Percentiles rank a stretch among this genome's conserved stretches.
Conservation (phyloP, 2,329 filamentous ascomycete species). For the Diplodia sapinea region DNA sequence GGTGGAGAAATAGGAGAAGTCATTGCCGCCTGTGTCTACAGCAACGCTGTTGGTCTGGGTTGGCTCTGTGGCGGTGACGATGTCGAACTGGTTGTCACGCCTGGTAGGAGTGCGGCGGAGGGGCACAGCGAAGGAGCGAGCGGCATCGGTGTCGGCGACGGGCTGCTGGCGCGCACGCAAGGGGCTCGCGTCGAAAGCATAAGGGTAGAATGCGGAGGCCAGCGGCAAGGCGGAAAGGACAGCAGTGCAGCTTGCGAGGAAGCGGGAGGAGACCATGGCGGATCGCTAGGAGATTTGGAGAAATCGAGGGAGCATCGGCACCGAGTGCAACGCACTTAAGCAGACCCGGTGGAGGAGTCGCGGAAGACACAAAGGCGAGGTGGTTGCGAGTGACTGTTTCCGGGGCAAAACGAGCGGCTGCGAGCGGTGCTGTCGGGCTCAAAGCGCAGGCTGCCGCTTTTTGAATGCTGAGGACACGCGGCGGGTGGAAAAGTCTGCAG, state of each 20-base stretch:
- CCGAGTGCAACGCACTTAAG: constrained; percentile 31
- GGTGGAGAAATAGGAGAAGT: constrained; percentile 61
- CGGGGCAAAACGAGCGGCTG: constrained; percentile 15
- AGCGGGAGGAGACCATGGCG: constrained; percentile 2
- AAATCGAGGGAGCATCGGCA: constrained; percentile 17
- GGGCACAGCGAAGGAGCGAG: constrained; percentile 39
- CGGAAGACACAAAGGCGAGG: constrained; percentile 9
- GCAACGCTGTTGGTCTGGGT: constrained; percentile 55
- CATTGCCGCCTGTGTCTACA: constrained; percentile 60
- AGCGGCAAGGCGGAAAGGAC: constrained; percentile 25
- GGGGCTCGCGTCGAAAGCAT: constrained; percentile 34
- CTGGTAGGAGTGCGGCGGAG: constrained; percentile 43
- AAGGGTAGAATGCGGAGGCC: constrained; percentile 46
- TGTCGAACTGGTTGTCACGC: constrained; percentile 55
- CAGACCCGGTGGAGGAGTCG: constrained; percentile 22
- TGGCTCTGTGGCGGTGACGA: constrained; percentile 47
- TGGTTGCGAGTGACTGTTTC: constrained; percentile 9
- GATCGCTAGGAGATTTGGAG: constrained; percentile 4
- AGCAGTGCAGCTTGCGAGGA: constrained; percentile 2
- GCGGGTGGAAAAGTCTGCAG: constrained; percentile 20
- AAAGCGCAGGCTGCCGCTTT: constrained; percentile 7
- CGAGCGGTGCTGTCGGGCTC: constrained; percentile 4
- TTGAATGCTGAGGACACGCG: constrained; percentile 2
- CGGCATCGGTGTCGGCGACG: neutral
- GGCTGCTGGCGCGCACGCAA: constrained; percentile 25